These are phyloP conservation scores for Botrytis hyacinthi DNA, from an alignment of 2,329 filamentous ascomycete genomes.

Conservation along the genomic window DNA sequence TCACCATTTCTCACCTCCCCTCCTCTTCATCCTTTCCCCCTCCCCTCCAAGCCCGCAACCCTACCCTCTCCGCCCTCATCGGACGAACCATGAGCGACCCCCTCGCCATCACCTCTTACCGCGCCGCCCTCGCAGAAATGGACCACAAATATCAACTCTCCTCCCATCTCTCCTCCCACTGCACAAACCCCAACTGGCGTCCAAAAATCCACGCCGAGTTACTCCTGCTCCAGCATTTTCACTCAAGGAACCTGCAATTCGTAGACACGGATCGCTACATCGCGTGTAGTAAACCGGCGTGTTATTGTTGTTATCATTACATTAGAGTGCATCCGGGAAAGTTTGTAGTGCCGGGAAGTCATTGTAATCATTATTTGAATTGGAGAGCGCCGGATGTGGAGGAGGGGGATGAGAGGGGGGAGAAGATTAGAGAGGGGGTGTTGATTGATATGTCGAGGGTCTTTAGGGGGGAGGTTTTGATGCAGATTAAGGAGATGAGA, in stretches of 20 bases:
- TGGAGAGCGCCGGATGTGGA: constrained; percentile 41
- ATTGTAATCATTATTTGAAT: constrained; percentile 30
- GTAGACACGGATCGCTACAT: constrained; percentile 46
- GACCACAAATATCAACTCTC: constrained; percentile 18
- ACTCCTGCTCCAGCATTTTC: background rate
- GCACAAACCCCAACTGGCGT: constrained; percentile 35
- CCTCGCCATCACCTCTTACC: constrained; percentile 78
- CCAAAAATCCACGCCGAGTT: background rate
- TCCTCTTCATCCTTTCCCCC: background rate
- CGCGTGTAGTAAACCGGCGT: constrained; percentile 52
- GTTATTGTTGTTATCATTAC: constrained; percentile 49
- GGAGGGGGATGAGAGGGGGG: background rate
- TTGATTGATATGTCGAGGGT: constrained; percentile 1
- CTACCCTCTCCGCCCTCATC: background rate
- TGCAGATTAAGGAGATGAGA: constrained; percentile 15
- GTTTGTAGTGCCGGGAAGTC: background rate
- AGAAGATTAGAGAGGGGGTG: constrained; percentile 8
- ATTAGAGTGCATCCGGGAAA: constrained; percentile 44
- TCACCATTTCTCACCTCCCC: background rate
- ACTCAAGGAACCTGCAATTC: constrained; percentile 25
- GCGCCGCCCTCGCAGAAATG: constrained; percentile 76
- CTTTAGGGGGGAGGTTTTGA: constrained; percentile 6
- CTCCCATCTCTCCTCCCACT: constrained; percentile 33
- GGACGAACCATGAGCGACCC: constrained; percentile 5
- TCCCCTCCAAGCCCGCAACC: background rate